Percentiles rank a stretch among this genome's conserved stretches.
Evolutionary conservation across 495 filamentous ascomycete genomes (phyloP).

Genomic region (Tuber calosporum): DNA sequence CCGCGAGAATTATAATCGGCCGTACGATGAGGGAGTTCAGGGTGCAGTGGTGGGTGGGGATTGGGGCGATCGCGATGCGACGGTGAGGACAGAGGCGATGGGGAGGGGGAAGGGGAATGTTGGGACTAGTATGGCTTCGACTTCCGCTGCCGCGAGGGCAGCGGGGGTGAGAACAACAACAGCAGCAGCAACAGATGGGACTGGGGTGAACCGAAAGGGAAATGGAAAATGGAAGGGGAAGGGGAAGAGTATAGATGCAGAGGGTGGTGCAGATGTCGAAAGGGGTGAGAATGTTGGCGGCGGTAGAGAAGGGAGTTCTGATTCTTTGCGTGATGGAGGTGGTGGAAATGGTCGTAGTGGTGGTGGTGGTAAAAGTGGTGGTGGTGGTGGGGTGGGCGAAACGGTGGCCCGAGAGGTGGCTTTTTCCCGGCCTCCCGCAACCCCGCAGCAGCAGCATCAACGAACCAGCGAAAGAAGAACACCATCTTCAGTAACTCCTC

Average conservation of each 20-base stretch:
- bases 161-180: background rate
- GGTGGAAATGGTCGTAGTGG: conserved; percentile 8
- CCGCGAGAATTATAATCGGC: background rate
- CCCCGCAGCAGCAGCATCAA: conserved; percentile 23
- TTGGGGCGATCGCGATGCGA: background rate
- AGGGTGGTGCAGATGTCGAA: background rate
- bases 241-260: background rate
- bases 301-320: background rate
- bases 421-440: conserved; percentile 21
- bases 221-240: background rate
- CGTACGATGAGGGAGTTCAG: conserved; percentile 1
- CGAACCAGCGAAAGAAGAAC: conserved; percentile 4
- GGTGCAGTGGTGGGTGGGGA: background rate
- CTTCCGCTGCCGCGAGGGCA: background rate
- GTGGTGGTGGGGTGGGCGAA: conserved; percentile 22
- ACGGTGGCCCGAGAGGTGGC: conserved; percentile 23
- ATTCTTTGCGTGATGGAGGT: conserved; percentile 2
- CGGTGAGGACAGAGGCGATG: background rate
- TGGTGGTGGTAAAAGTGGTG: conserved; percentile 6
- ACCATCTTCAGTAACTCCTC: background rate
- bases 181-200: background rate
- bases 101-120: background rate
- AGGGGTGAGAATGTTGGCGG: background rate
- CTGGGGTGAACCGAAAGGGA: background rate
- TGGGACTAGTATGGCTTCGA: background rate